These are phyloP conservation scores for Eimeria necatrix DNA, from an alignment of 169 alveolate genomes.

Conservation along the genomic window DNA sequence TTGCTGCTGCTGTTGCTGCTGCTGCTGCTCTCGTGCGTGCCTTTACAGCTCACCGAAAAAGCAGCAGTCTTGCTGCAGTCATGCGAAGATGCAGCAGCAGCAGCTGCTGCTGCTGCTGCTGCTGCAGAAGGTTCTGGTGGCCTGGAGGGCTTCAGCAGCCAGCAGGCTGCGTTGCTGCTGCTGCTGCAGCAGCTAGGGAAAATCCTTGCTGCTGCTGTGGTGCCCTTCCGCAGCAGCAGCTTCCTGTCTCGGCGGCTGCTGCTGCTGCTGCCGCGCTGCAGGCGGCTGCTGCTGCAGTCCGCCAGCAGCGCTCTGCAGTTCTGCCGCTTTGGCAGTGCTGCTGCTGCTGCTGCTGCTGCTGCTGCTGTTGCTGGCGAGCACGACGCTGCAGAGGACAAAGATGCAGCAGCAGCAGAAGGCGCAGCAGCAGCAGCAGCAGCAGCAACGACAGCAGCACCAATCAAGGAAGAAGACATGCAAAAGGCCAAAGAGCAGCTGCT, in stretches of 20 bases:
- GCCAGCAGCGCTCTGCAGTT: background rate
- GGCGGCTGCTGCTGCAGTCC: constrained; percentile 11
- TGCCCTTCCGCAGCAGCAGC: constrained; percentile 26
- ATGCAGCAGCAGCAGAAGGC: background rate
- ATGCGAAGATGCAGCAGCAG: background rate
- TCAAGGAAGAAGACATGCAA: background rate
- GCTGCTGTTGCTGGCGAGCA: background rate
- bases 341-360: constrained; percentile 37
- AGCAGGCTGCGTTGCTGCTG: constrained; percentile 23
- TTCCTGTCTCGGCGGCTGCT: constrained; percentile 19
- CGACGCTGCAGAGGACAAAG: background rate
- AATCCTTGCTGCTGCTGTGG: background rate
- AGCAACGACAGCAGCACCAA: background rate
- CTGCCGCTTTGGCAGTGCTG: background rate
- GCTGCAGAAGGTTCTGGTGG: background rate
- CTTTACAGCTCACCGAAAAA: background rate
- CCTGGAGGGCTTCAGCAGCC: background rate
- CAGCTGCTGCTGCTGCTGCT: constrained; percentile 1
- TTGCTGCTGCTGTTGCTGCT: background rate
- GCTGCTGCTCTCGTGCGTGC: background rate
- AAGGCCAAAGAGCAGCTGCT: background rate
- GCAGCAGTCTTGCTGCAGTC: background rate
- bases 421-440: no score
- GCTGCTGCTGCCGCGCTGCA: constrained; percentile 42
- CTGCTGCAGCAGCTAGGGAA: constrained; percentile 25